phyloP scores from a whole-genome alignment of 2,329 filamentous ascomycete species.

The Cercospora brassicicola region DNA sequence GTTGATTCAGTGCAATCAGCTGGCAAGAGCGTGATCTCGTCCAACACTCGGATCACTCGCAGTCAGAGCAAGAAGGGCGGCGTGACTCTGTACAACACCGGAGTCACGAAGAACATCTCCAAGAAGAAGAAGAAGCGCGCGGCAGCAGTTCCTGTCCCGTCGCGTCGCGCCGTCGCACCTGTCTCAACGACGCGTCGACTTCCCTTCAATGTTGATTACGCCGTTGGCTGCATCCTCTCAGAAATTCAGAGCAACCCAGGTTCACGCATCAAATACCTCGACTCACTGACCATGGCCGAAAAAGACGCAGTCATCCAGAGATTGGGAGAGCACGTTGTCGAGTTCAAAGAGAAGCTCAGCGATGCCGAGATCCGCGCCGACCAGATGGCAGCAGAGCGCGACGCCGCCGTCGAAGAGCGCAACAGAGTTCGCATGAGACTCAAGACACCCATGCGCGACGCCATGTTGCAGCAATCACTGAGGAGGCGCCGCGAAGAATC shows the following conservation, averaged over 20 bases:
- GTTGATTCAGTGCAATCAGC: neutral
- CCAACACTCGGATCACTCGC: neutral
- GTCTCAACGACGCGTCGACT: neutral
- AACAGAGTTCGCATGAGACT: neutral
- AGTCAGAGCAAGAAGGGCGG: neutral
- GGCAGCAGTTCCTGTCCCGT: neutral
- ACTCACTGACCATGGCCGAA: slow-evolving; percentile 19
- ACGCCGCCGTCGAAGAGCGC: slow-evolving; percentile 3
- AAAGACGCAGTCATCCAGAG: slow-evolving; percentile 23
- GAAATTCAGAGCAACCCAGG: neutral
- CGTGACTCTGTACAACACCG: neutral
- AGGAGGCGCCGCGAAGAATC: neutral
- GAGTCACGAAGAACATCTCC: slow-evolving; percentile 1
- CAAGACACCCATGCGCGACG: slow-evolving; percentile 7
- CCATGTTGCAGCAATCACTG: slow-evolving; percentile 10
- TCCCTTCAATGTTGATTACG: slow-evolving; percentile 8
- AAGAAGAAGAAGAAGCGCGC: neutral
- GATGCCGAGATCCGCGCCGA: neutral
- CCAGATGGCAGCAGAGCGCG: slow-evolving; percentile 6
- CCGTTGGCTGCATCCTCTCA: slow-evolving; percentile 10
- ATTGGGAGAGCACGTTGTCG: slow-evolving; percentile 13
- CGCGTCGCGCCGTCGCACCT: neutral
- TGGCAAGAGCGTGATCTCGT: slow-evolving; percentile 1
- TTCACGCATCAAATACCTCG: slow-evolving; percentile 13
- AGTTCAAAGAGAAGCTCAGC: slow-evolving; percentile 5